A percentile compares a stretch with the other conserved stretches of the same genome.
These are phyloP conservation scores for Ophiocordyceps sinensis DNA, from an alignment of 2,329 filamentous ascomycete species.

Conservation along the genomic window DNA sequence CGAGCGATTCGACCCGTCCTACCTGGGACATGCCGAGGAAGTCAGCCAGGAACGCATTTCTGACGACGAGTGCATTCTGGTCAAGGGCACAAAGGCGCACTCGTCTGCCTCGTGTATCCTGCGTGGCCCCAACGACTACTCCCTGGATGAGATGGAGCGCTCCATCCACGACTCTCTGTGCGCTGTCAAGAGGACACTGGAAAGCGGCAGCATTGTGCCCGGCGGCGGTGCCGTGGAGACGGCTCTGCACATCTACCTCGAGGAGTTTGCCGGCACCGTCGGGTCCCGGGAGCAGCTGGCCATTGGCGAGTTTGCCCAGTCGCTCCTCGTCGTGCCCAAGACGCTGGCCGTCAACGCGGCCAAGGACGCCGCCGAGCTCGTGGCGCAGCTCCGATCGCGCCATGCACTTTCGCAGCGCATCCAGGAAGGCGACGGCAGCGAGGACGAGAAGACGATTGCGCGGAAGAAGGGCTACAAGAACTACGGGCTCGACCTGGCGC, in stretches of 20 bases:
- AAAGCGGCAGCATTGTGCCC: constrained; percentile 92
- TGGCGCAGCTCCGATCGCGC: constrained; percentile 85
- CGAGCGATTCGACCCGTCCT: constrained; percentile 85
- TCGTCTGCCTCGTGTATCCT: constrained; percentile 93
- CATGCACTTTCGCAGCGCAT: constrained; percentile 91
- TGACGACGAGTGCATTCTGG: constrained; percentile 93
- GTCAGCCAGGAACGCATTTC: constrained; percentile 98
- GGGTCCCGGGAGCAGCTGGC: constrained; percentile 94
- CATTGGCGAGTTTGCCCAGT: constrained; percentile 92
- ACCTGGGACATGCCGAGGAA: constrained; percentile 83
- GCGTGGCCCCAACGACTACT: constrained; percentile 88
- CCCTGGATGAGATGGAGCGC: constrained; percentile 97
- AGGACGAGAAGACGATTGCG: constrained; percentile 78
- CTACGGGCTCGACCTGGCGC: constrained; percentile 83
- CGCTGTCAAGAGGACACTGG: constrained; percentile 90
- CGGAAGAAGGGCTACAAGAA: constrained; percentile 98
- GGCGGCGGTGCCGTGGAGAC: constrained; percentile 96
- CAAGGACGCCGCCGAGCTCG: constrained; percentile 89
- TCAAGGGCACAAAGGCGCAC: constrained; percentile 91
- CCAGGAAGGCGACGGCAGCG: constrained; percentile 66
- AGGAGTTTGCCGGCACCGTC: constrained; percentile 96
- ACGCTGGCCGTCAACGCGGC: constrained; percentile 94
- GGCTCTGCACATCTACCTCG: constrained; percentile 96
- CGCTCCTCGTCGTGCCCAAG: constrained; percentile 88
- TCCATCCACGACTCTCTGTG: constrained; percentile 94